These are phyloP conservation scores for Sungouiella blattae DNA, from an alignment of 805 yeast genomes.

Conservation along the genomic window DNA sequence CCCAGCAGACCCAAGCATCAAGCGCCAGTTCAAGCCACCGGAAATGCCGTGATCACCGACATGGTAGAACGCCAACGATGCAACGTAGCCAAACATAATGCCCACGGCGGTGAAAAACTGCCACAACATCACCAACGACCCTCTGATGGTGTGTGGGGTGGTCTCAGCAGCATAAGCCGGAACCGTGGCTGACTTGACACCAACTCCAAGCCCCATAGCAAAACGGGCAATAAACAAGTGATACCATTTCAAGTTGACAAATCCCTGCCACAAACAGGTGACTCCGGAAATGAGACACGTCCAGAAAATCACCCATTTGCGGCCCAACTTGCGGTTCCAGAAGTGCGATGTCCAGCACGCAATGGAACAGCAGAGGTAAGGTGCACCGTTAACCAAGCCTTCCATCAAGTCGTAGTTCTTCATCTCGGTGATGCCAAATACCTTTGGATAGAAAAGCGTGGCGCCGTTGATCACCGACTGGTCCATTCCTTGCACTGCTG, in stretches of 20 bases:
- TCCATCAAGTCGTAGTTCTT: conserved; percentile 52
- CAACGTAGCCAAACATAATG: conserved; percentile 62
- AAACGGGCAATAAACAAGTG: conserved; percentile 59
- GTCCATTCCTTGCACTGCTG: conserved; percentile 76
- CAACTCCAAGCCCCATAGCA: conserved; percentile 61
- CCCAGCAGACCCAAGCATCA: conserved; percentile 63
- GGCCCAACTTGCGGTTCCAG: conserved; percentile 50
- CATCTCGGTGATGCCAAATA: conserved; percentile 43
- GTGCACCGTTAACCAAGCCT: conserved; percentile 64
- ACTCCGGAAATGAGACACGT: conserved; percentile 56
- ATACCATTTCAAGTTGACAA: conserved; percentile 52
- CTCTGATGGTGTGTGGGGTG: conserved; percentile 50
- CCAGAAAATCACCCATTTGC: conserved; percentile 59
- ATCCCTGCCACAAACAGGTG: conserved; percentile 69
- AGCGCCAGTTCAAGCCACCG: conserved; percentile 53
- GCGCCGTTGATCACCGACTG: conserved; percentile 72
- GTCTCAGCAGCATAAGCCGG: conserved; percentile 47
- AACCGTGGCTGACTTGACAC: conserved; percentile 63
- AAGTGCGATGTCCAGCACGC: conserved; percentile 61
- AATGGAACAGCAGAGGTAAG: conserved; percentile 58
- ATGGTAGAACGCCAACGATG: conserved; percentile 55
- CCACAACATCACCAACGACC: conserved; percentile 68
- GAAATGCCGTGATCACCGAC: conserved; percentile 46
- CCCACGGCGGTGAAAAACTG: conserved; percentile 77
- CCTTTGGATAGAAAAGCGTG: conserved; percentile 52